Base-by-base conservation (phyloP, 805 yeast species). In the Starmerella floricola region DNA sequence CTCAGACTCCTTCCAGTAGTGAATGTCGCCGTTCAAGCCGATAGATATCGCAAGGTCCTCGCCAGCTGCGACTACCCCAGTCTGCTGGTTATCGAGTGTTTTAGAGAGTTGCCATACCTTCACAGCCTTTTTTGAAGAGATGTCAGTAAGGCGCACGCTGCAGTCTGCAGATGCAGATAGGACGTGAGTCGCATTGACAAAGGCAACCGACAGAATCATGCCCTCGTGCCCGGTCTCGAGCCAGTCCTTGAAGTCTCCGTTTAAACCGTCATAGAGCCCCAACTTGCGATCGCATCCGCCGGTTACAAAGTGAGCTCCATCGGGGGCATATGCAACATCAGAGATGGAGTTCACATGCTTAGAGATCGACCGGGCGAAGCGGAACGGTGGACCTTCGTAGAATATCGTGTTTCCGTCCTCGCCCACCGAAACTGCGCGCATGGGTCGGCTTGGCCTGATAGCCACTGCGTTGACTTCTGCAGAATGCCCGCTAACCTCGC, bases 401-500 rank as follows among this genome's bases (percentile, higher is more conserved):
- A 86, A 86, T 2, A 87, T 94, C 50, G 87, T 62, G 1, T 83
- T 79, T 40, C 78, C 76, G 59, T 91, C 97, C 57, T 87, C 95
- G 31, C 93, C 74, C 8, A 80, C 96, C 2, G 97, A 86, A 5
- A 81, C 94, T 0, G 95, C 95, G 44, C 95, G 69, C 65, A 81
- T 84, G 8, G 98, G 98, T 61, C 98, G 74, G 49, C 72, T 74
- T 17, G 87, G 85, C 56, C 80, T 79, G 50, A 88, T 79, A 44
- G 80, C 75, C 17, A 86, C 94, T 0, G 91, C 84, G 56, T 82
- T 85, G 56, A 88, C 75, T 36, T 73, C 74, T 20, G 84, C 78
- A 15, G 88, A 72, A 59, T 91, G 98, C 19, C 98, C 98, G 37
- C 86, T 77, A 54, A 88, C 79, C 58, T 91, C 97, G 42, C 98